Evolutionary conservation across 768 basidiomycete genomes (phyloP), one percentile per base, ranked within the genome.

Genomic region (Hemileccinum impolitum): DNA sequence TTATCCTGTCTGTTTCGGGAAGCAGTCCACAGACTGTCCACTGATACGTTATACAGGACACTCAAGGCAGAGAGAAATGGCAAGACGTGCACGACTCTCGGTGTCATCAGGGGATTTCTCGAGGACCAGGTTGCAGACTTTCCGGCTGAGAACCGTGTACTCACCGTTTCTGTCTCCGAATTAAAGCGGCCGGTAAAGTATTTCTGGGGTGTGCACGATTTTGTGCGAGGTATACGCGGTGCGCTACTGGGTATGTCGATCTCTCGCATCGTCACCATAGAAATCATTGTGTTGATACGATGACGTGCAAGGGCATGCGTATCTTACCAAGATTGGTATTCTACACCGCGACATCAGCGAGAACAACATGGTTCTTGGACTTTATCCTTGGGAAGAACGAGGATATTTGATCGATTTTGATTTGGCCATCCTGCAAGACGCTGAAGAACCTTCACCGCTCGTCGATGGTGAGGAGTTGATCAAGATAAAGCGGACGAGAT

Each of bases 371-470:
- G 59, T 73, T 21, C 63, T 71, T 3, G 52, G 55, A 1, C 47
- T 26, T 15, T 40, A 23, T 13, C 50, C 47, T 13, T 48, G 45
- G 36, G 53, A 38, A 10, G 53, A 51, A 31, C 25, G 54, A 39
- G 69, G 66, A 0, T 70, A 66, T 38, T 25, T 70, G 44, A 68
- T 58, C 12, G 70, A 69, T 45, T 46, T 70, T 3, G 66, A 71
- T 21, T 49, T 52, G 52, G 52, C 50, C 5, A 48, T 51, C 1
- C 15, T 39, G 6, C 50, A 50, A 28, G 36, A 31, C 2, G 30
- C 42, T 5, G 42, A 34, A 34, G 28, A 43, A 10, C 19, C 19
- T 13, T 14, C 18, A 23, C 23, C 23, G 23, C 6, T 23, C 23
- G 23, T 23, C 23, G 3, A 23, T 23, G 3, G 23, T 23, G n/a